Conservation (phyloP, 768 basidiomycete species). For the Phanerochaete sordida region DNA sequence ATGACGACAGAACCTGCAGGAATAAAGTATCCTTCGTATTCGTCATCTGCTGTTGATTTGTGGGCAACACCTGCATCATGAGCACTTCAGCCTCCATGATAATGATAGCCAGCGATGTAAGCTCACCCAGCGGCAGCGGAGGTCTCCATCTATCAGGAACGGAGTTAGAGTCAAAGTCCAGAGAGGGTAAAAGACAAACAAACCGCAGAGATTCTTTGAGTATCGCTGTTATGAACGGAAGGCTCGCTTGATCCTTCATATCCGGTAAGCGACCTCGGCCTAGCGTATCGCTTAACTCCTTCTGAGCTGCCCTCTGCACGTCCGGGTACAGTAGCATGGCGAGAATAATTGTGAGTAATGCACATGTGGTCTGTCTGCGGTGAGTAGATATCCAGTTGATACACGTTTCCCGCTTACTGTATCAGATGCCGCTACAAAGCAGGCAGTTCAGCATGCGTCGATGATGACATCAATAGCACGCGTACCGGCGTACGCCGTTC, state of each 20-base stretch:
- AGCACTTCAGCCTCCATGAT: too few species aligned
- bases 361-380: background rate
- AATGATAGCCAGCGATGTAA: background rate
- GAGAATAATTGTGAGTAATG: slow-evolving; percentile 15
- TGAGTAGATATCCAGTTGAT: too few species aligned
- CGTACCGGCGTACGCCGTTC: background rate
- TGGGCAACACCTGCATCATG: background rate
- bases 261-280: slow-evolving; percentile 26
- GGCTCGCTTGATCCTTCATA: slow-evolving; percentile 13
- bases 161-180: background rate
- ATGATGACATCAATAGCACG: too few species aligned
- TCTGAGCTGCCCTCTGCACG: slow-evolving; percentile 5
- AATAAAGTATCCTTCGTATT: background rate
- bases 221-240: slow-evolving; percentile 19
- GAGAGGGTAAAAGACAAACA: background rate
- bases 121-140: too few species aligned
- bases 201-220: slow-evolving; percentile 12
- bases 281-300: slow-evolving; percentile 23
- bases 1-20: background rate
- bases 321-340: slow-evolving; percentile 22
- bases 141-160: too few species aligned
- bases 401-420: background rate
- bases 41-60: background rate
- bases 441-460: too few species aligned
- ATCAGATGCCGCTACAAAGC: background rate